Evolutionary conservation across 768 basidiomycete species (phyloP).

Genomic region (Kwoniella sp.): DNA sequence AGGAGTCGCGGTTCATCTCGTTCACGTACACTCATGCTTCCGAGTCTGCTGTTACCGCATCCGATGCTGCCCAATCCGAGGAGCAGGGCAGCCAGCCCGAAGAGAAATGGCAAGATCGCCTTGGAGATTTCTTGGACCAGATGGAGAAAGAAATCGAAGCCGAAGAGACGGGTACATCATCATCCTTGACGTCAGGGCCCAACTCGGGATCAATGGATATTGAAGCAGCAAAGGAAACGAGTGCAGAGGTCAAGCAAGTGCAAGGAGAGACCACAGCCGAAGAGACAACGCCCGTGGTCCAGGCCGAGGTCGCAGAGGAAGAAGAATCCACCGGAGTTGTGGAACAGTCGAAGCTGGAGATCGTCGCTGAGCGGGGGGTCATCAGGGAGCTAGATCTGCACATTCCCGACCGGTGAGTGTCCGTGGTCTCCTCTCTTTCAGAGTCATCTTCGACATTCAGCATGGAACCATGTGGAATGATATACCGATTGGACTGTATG

Average conservation of each 20-base stretch:
- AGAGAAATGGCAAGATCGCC: slow-evolving; percentile 21
- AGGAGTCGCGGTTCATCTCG: not conserved
- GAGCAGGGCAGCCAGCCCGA: not conserved
- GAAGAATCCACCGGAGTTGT: not conserved
- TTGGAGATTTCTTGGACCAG: slow-evolving; percentile 14
- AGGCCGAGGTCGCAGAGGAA: not conserved
- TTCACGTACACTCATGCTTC: slow-evolving; percentile 13
- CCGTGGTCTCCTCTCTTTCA: no score
- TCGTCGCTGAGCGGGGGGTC: slow-evolving; percentile 12
- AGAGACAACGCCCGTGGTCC: not conserved
- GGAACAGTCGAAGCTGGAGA: not conserved
- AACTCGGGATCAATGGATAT: no score
- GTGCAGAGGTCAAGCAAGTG: not conserved
- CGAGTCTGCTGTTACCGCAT: not conserved
- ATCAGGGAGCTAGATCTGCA: slow-evolving; percentile 13
- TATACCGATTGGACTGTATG: not conserved
- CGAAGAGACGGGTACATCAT: not conserved
- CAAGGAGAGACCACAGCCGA: not conserved
- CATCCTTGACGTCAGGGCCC: not conserved
- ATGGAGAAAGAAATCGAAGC: slow-evolving; percentile 16
- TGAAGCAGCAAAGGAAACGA: not conserved
- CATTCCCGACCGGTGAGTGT: slow-evolving; percentile 22
- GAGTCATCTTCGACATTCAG: no score
- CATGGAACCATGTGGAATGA: no score
- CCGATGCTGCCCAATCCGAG: not conserved